Evolutionary conservation across 805 yeast genomes (phyloP), one percentile per base, ranked within the genome.

Genomic region (Nakazawaea anatomiae): DNA sequence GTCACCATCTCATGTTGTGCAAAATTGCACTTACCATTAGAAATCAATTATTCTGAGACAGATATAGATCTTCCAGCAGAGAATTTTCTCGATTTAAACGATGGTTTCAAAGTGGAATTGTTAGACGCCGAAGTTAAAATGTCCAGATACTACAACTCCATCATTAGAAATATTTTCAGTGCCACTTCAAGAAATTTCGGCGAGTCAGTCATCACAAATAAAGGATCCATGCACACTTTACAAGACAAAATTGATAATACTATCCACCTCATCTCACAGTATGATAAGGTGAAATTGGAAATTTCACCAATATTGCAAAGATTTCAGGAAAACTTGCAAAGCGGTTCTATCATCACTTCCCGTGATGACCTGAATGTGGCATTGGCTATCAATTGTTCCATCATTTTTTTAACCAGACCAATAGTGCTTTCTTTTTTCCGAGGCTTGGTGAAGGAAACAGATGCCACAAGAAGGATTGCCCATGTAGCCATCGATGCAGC

Each of bases 1-100:
- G 58, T 69, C 57, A 71, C 69, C 46, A 62, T 66, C 25, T 60
- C 66, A 27, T 69, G 72, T 57, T 62, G 68, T n/a, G 68, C 72
- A 4, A 64, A 69, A 39, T 54, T 68, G 28, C 66, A 72, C 25
- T 63, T 67, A 36, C 73, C 73, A 0, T 59, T 62, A n/a, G 70
- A 64, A 52, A 63, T 69, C 38, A 63, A 62, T 39, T 60, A 57
- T 40, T 56, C 62, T 44, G 67, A 66, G 52, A 65, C 68, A 9
- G 68, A 65, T 39, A 62, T 63, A 25, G 71, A 66, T 25, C 50
- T 63, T 6, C 54, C 54, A 11, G 11, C 18, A 25, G 58, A 60
- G 44, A 54, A 55, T 49, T 54, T 46, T n/a, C 32, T 49, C 5
- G 65, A 62, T 32, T 51, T 63, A 38, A 54, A 59, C 5, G 72